These are phyloP conservation scores for Rosa chinensis DNA, from an alignment of 306 rosid species.

Conservation along the genomic window DNA sequence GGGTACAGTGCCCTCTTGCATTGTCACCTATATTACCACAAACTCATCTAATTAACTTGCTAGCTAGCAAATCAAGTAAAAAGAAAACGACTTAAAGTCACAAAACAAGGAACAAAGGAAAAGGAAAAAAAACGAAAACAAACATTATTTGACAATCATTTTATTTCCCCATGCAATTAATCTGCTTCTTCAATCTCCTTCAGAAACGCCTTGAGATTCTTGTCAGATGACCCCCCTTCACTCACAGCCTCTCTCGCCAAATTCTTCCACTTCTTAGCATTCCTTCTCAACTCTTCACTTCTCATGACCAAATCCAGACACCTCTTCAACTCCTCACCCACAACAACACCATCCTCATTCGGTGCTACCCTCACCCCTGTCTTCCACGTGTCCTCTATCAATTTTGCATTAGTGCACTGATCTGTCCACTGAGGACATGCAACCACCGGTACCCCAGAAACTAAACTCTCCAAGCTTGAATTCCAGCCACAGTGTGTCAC, in stretches of 20 bases:
- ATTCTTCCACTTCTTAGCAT: conserved; percentile 29
- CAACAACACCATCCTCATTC: conserved; percentile 21
- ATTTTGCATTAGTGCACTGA: conserved; percentile 33
- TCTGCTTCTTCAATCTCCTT: neutral
- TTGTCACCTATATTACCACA: too few species aligned
- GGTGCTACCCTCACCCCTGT: conserved; percentile 26
- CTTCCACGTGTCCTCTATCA: conserved; percentile 34
- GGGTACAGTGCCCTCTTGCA: too few species aligned
- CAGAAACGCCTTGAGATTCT: conserved; percentile 31
- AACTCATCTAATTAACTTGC: too few species aligned
- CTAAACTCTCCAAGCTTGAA: conserved; percentile 33
- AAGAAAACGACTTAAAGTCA: too few species aligned
- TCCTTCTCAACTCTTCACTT: conserved; percentile 20
- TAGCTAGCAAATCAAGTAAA: too few species aligned
- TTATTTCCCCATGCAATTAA: too few species aligned
- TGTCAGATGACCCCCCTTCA: conserved; percentile 32
- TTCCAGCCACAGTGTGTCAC: conserved; percentile 46
- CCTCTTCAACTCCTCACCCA: conserved; percentile 23
- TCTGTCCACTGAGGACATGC: conserved; percentile 30
- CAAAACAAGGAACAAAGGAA: too few species aligned
- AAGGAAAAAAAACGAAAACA: too few species aligned
- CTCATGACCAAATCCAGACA: conserved; percentile 35
- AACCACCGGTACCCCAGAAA: conserved; percentile 29
- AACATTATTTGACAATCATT: too few species aligned
- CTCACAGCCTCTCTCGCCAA: conserved; percentile 26